phyloP scores from a whole-genome alignment of 2,329 filamentous ascomycete species.

The Sphaerulina musiva region DNA sequence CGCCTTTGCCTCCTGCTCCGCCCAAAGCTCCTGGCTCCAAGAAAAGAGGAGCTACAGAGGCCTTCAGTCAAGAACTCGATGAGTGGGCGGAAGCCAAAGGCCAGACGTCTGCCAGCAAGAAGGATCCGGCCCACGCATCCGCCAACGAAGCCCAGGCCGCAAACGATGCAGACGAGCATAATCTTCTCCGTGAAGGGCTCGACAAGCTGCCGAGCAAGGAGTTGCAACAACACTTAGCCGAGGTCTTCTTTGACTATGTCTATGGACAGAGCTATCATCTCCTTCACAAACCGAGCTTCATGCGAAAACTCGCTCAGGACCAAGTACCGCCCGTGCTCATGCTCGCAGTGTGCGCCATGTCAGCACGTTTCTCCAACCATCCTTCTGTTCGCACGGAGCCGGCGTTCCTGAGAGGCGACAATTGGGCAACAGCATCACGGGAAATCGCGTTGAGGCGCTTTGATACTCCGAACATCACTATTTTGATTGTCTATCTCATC shows the following conservation, averaged over 20 bases:
- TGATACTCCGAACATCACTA: conserved; percentile 93
- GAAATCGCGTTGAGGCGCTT: conserved; percentile 82
- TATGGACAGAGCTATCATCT: conserved; percentile 94
- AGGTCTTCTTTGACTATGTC: conserved; percentile 91
- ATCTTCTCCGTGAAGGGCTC: conserved; percentile 70
- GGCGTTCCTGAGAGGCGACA: conserved; percentile 80
- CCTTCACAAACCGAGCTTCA: conserved; percentile 94
- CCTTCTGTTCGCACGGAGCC: conserved; percentile 69
- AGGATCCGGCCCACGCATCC: not conserved
- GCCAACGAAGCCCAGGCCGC: conserved; percentile 10
- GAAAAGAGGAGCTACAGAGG: conserved; percentile 80
- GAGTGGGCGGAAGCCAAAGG: conserved; percentile 56
- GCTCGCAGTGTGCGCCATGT: conserved; percentile 88
- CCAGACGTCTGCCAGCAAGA: not conserved
- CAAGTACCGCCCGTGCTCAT: conserved; percentile 83
- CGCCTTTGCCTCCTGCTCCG: conserved; percentile 55
- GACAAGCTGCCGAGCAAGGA: conserved; percentile 79
- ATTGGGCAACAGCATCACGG: conserved; percentile 81
- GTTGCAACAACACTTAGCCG: conserved; percentile 84
- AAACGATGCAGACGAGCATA: conserved; percentile 62
- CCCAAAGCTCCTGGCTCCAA: conserved; percentile 55
- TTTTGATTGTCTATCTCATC: conserved; percentile 81
- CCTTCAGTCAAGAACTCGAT: conserved; percentile 74
- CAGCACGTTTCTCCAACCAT: conserved; percentile 90
- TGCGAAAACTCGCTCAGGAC: conserved; percentile 74